phyloP scores from a whole-genome alignment of 768 basidiomycete species.

The Nidularia pulvinata region DNA sequence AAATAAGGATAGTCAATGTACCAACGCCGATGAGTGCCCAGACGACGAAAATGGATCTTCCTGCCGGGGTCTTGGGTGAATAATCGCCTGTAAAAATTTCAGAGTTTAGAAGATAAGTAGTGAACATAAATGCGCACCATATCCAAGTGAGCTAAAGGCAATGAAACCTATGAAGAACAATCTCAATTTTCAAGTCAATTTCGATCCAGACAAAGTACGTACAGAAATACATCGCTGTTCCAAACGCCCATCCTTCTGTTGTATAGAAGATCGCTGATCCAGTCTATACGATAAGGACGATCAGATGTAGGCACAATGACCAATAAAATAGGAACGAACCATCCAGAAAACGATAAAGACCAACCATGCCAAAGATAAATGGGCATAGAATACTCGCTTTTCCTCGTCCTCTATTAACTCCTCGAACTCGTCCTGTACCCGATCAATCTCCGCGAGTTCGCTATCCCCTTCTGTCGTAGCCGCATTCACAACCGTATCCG shows the following conservation, averaged over 20 bases:
- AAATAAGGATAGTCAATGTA: slow-evolving; percentile 74
- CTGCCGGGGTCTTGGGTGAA: slow-evolving; percentile 61
- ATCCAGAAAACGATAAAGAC: slow-evolving; percentile 82
- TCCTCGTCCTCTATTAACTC: slow-evolving; percentile 37
- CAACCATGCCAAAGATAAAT: slow-evolving; percentile 54
- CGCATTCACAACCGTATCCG: slow-evolving; percentile 1
- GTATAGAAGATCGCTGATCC: slow-evolving; percentile 66
- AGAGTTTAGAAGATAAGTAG: background rate
- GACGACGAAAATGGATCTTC: slow-evolving; percentile 73
- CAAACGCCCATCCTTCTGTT: slow-evolving; percentile 74
- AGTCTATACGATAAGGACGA: slow-evolving; percentile 29
- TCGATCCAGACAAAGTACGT: slow-evolving; percentile 11
- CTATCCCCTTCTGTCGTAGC: slow-evolving; percentile 5
- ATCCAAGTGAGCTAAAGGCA: slow-evolving; percentile 76
- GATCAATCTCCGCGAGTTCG: slow-evolving; percentile 6
- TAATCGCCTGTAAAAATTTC: slow-evolving; percentile 45
- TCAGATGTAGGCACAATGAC: background rate
- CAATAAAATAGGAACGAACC: slow-evolving; percentile 28
- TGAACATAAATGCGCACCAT: slow-evolving; percentile 28
- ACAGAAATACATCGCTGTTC: slow-evolving; percentile 74
- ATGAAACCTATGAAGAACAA: slow-evolving; percentile 51
- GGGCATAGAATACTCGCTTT: slow-evolving; percentile 52
- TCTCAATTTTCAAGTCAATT: too few relatives aligned
- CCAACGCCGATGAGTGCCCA: slow-evolving; percentile 81
- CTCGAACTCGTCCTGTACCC: slow-evolving; percentile 28